A percentile compares a stretch with the other conserved stretches of the same genome.
phyloP scores from a whole-genome alignment of 2,329 filamentous ascomycete genomes.

The Colletotrichum sp. region DNA sequence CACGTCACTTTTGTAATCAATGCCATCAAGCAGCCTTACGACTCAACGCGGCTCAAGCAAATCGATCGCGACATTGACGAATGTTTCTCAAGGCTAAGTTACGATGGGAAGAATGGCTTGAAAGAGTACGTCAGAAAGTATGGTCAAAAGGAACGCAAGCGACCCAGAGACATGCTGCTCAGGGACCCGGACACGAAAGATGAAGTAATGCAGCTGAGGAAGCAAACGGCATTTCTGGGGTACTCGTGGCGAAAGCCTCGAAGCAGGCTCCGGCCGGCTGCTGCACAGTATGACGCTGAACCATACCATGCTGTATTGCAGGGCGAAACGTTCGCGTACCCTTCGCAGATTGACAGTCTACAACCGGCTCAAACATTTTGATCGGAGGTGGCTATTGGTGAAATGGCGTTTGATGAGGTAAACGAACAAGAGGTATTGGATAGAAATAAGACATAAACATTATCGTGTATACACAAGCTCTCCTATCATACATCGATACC shows the following conservation, averaged over 20 bases:
- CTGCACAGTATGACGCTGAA: background rate
- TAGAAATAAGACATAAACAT: constrained; percentile 11
- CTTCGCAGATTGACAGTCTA: background rate
- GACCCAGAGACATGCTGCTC: constrained; percentile 84
- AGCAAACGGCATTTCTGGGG: constrained; percentile 83
- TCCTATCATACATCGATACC: too few species aligned
- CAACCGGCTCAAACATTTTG: background rate
- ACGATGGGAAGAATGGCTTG: constrained; percentile 45
- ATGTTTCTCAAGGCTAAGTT: constrained; percentile 32
- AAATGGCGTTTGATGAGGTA: background rate
- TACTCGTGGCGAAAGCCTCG: constrained; percentile 77
- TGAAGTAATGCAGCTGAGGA: constrained; percentile 79
- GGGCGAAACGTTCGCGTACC: background rate
- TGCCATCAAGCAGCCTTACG: constrained; percentile 53
- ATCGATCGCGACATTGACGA: constrained; percentile 55
- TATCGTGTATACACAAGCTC: background rate
- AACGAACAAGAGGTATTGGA: background rate
- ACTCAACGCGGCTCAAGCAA: constrained; percentile 51
- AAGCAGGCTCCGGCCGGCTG: background rate
- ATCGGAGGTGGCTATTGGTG: background rate
- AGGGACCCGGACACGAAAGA: constrained; percentile 72
- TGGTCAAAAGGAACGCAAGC: constrained; percentile 72
- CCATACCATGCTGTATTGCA: background rate
- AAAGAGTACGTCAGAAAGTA: constrained; percentile 57
- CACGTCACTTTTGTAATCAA: constrained; percentile 27